Percentiles rank a stretch among this genome's conserved stretches.
Evolutionary conservation across 768 basidiomycete genomes (phyloP).

Genomic region (Suillus subaureus): DNA sequence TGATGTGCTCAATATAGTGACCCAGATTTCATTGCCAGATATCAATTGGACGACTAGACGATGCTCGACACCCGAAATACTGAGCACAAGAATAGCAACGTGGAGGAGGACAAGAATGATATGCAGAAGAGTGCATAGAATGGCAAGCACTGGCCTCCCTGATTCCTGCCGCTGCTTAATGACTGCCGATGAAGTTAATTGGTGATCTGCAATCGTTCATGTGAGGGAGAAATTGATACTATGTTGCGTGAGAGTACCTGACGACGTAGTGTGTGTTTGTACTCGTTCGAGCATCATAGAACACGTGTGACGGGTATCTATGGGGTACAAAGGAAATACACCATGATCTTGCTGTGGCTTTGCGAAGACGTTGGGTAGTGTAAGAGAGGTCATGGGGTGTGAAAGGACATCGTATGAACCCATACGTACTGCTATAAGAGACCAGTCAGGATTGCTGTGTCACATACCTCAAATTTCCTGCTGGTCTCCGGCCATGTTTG

Average conservation of each 20-base stretch:
- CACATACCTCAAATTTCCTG: neutral
- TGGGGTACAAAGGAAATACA: neutral
- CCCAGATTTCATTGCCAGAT: neutral
- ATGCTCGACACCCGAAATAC: conserved; percentile 5
- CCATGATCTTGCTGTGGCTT: neutral
- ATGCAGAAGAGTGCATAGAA: conserved; percentile 2
- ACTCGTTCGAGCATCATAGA: neutral
- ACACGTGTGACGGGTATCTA: neutral
- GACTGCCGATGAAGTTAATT: too few species aligned
- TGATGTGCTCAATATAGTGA: conserved; percentile 1
- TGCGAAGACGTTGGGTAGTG: neutral
- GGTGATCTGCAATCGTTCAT: neutral
- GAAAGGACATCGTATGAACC: neutral
- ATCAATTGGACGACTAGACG: conserved; percentile 4
- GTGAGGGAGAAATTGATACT: neutral
- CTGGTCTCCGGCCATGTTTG: neutral
- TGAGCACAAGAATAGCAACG: conserved; percentile 4
- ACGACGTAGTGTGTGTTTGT: neutral
- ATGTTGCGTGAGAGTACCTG: neutral
- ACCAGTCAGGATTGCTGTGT: neutral
- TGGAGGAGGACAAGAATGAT: conserved; percentile 1
- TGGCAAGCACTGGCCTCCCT: neutral
- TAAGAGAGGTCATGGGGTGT: neutral
- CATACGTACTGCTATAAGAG: neutral
- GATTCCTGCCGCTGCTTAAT: neutral